Evolutionary conservation across 495 filamentous ascomycete species (phyloP).

Genomic region (Parachaetomium inaequale): DNA sequence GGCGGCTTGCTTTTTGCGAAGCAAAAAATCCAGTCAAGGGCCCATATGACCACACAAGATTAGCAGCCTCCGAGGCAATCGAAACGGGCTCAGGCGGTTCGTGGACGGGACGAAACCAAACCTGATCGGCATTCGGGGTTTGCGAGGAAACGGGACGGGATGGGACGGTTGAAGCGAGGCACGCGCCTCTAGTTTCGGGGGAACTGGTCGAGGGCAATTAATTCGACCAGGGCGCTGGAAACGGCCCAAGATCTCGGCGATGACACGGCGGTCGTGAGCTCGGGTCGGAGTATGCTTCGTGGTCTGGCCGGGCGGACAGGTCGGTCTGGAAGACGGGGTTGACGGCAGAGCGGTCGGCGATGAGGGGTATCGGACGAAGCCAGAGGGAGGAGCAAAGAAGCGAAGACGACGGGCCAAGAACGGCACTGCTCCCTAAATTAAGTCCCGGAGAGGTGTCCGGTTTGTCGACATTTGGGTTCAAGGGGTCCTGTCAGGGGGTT

Average conservation of each 20-base stretch:
- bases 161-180: neutral
- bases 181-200: neutral
- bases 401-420: neutral
- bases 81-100: slow-evolving; percentile 6
- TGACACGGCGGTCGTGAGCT: neutral
- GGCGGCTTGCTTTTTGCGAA: neutral
- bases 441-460: neutral
- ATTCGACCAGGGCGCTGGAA: neutral
- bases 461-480: neutral
- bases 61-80: slow-evolving; percentile 1
- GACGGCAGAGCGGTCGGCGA: slow-evolving; percentile 1
- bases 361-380: slow-evolving; percentile 13
- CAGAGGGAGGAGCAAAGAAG: neutral
- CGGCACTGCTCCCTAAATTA: neutral
- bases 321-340: neutral
- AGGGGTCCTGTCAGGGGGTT: neutral
- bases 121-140: slow-evolving; percentile 16
- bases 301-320: neutral
- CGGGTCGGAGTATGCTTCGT: neutral
- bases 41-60: slow-evolving; percentile 5
- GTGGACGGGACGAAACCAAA: slow-evolving; percentile 10
- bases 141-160: slow-evolving; percentile 1
- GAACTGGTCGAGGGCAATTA: neutral
- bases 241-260: neutral
- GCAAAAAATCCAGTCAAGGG: neutral